Base-by-base conservation (phyloP, 2,329 filamentous ascomycete genomes). In the Tolypocladium guangdongense region DNA sequence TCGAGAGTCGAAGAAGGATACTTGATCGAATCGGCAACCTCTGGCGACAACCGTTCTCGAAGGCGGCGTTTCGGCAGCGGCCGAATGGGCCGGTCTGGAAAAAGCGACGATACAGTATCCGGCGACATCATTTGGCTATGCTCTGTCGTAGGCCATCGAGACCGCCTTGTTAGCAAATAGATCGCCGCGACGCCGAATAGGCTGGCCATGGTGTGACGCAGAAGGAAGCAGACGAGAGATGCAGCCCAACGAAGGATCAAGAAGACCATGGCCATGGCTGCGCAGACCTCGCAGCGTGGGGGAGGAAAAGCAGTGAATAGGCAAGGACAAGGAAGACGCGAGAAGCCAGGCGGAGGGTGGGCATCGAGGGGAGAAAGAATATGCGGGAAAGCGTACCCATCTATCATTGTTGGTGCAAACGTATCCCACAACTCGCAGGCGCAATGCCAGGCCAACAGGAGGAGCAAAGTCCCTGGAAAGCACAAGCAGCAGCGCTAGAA, bases 1-100 rank as follows among this genome's bases (percentile, higher is more conserved):
- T 83, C 80, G 38, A 84, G 79, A n/a, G 84, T 86, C 16, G 84
- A 80, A 4, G 88, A 83, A 10, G 92, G 91, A 62, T 90, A 96
- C 61, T 85, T 78, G 62, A 96, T 93, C 33, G 86, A 82, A 52
- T 87, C 85, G 54, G 88, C 90, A 62, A 88, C 84, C 68, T 95
- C 89, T 56, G 88, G 86, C 35, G 92, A 91, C 51, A 99, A 77
- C 54, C 89, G 84, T 67, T 93, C 90, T 63, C 91, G 88, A 52
- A 99, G 79, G 59, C 88, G 86, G 64, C 90, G 87, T 72, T 88
- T 93, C 45, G 93, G 93, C 56, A 99, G 75, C 54, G 93, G 93
- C 66, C 90, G 86, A 67, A 99, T 99, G 56, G 92, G 87, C 70
- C 93, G 86, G 67, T 95, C 88, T 60, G 90, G 90, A 67, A 88